Evolutionary conservation across 2,329 filamentous ascomycete species (phyloP).

Genomic region (Sclerotinia borealis): DNA sequence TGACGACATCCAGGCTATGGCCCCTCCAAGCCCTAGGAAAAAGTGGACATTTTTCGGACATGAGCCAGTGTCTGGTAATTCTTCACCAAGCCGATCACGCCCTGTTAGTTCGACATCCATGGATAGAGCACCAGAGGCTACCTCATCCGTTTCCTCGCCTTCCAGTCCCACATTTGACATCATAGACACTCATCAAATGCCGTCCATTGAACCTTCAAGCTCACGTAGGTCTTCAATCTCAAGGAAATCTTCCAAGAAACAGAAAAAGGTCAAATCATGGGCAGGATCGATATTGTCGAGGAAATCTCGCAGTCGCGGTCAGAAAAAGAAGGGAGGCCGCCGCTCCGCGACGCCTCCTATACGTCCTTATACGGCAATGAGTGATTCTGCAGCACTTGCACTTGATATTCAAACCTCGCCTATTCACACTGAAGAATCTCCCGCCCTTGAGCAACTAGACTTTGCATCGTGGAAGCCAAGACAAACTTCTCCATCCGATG

Average conservation of each 20-base stretch:
- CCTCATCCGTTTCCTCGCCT: conserved; percentile 11
- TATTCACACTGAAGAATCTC: conserved; percentile 6
- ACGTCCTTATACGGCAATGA: conserved; percentile 29
- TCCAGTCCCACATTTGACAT: conserved; percentile 1
- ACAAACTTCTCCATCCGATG: conserved; percentile 39
- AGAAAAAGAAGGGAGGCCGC: conserved; percentile 37
- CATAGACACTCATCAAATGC: conserved; percentile 22
- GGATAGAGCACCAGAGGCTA: conserved; percentile 28
- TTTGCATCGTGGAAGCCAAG: conserved; percentile 36
- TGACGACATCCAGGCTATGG: conserved; percentile 32
- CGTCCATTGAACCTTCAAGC: conserved; percentile 21
- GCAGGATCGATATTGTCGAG: conserved; percentile 45
- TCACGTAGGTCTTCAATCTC: conserved; percentile 28
- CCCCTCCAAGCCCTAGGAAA: conserved; percentile 30
- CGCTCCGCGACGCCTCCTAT: conserved; percentile 40
- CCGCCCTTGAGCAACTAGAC: conserved; percentile 24
- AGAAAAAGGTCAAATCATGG: conserved; percentile 69
- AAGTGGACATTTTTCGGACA: conserved; percentile 33
- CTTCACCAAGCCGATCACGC: conserved; percentile 41
- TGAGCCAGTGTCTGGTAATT: conserved; percentile 32
- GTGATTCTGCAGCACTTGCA: conserved; percentile 22
- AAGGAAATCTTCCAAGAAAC: conserved; percentile 42
- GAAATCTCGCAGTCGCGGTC: conserved; percentile 40
- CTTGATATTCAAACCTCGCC: conserved; percentile 18
- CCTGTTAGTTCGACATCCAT: conserved; percentile 37